A percentile compares a stretch with the other conserved stretches of the same genome.
Conservation (phyloP, 2,329 filamentous ascomycete genomes). For the Erysiphe pisi region DNA sequence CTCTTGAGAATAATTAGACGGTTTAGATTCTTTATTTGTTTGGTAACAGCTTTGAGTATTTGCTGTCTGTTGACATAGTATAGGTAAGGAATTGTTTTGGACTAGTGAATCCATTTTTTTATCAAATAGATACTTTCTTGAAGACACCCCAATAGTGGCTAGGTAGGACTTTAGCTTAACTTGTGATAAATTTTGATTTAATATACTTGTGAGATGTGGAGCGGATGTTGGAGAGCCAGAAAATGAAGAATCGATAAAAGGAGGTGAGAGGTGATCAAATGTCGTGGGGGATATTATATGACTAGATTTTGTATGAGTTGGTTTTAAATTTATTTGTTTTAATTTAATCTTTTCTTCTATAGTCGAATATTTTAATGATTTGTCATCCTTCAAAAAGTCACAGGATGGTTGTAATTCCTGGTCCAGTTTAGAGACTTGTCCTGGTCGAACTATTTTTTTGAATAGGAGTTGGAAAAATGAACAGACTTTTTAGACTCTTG, state of each 20-base stretch:
- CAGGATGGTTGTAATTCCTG: not conserved
- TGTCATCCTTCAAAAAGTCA: not conserved
- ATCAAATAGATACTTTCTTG: not conserved
- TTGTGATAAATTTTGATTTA: not conserved
- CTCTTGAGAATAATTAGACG: too few species aligned
- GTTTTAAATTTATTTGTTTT: not conserved
- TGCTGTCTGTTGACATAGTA: too few species aligned
- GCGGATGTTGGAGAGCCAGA: not conserved
- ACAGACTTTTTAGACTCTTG: not conserved
- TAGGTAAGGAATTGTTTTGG: too few species aligned
- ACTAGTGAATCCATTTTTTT: not conserved
- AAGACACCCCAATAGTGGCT: too few species aligned
- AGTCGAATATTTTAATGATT: too few species aligned
- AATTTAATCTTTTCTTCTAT: not conserved
- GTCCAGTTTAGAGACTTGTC: not conserved
- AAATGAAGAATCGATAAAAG: not conserved
- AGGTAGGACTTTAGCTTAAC: not conserved
- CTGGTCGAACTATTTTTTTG: not conserved
- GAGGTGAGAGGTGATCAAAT: not conserved
- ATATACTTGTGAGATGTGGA: not conserved
- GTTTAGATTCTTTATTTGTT: not conserved
- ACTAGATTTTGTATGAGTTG: not conserved
- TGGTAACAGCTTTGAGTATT: not conserved
- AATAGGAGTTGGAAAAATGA: not conserved
- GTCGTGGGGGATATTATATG: not conserved